Evolutionary conservation across 371 early-diverging fungal genomes (phyloP).

Genomic region (Mucor velutinosus): DNA sequence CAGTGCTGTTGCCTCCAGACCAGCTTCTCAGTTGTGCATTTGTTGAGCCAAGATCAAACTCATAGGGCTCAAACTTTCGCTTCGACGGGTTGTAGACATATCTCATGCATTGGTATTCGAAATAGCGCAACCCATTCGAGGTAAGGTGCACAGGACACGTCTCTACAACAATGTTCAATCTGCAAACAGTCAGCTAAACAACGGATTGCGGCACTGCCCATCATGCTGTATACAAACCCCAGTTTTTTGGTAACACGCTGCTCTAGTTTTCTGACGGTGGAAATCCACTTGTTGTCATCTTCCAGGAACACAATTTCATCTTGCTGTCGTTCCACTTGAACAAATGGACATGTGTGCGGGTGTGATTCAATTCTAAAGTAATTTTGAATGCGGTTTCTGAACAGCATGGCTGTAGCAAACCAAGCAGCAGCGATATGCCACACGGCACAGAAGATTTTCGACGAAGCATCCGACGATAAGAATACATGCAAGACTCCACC

Average conservation of each 20-base stretch:
- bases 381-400: constrained; percentile 47
- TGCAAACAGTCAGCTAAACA: background rate
- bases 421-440: constrained; percentile 70
- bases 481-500: constrained; percentile 45
- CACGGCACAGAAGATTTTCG: constrained; percentile 60
- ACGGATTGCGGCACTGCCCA: background rate
- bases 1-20: constrained; percentile 45
- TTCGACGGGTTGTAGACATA: constrained; percentile 55
- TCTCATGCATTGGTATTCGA: constrained; percentile 75
- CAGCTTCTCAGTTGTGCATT: constrained; percentile 48
- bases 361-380: constrained; percentile 60
- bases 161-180: constrained; percentile 38
- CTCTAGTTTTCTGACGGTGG: constrained; percentile 32
- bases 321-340: constrained; percentile 67
- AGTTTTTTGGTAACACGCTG: constrained; percentile 8
- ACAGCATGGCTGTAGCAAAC: constrained; percentile 54
- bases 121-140: constrained; percentile 53
- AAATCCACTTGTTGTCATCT: constrained; percentile 39
- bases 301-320: constrained; percentile 54
- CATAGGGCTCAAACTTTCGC: constrained; percentile 54
- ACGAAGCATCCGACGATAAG: constrained; percentile 55
- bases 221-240: constrained; percentile 5
- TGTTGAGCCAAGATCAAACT: constrained; percentile 55
- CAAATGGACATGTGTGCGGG: constrained; percentile 49
- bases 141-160: constrained; percentile 51